Evolutionary conservation across 345 rosid species (phyloP).

Genomic region (Citrus trifoliata): DNA sequence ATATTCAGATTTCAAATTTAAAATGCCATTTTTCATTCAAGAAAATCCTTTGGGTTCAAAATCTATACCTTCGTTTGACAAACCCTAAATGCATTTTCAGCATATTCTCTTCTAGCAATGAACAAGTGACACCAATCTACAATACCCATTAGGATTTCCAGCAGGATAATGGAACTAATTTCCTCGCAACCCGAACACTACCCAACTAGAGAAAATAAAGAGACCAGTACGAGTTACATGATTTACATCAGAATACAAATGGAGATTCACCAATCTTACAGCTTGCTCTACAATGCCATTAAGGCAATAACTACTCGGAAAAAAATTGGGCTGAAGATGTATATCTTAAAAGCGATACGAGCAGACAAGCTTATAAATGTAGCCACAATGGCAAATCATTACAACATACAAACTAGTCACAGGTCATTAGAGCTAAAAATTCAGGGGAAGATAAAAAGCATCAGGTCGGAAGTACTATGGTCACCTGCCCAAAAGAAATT

Average conservation of each 20-base stretch:
- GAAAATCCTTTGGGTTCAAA: background rate
- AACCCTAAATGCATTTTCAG: background rate
- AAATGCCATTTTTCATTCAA: too few species aligned
- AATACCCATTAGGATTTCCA: background rate
- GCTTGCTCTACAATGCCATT: background rate
- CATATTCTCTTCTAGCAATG: background rate
- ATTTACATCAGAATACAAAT: background rate
- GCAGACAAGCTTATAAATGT: background rate
- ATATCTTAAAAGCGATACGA: background rate
- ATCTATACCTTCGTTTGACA: background rate
- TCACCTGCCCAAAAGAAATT: conserved; percentile 57
- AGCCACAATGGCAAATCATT: background rate
- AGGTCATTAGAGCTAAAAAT: background rate
- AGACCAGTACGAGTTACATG: background rate
- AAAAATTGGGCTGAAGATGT: background rate
- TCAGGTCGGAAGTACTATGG: background rate
- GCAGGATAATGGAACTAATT: background rate
- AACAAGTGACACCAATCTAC: background rate
- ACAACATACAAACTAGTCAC: background rate
- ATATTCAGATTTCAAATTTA: background rate
- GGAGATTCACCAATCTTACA: background rate
- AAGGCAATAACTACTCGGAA: background rate
- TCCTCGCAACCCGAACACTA: background rate
- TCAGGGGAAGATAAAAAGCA: background rate
- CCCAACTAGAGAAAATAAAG: background rate